A percentile compares a stretch with the other conserved stretches of the same genome.
phyloP scores from a whole-genome alignment of 768 basidiomycete genomes.

The Gelatoporia subvermispora region DNA sequence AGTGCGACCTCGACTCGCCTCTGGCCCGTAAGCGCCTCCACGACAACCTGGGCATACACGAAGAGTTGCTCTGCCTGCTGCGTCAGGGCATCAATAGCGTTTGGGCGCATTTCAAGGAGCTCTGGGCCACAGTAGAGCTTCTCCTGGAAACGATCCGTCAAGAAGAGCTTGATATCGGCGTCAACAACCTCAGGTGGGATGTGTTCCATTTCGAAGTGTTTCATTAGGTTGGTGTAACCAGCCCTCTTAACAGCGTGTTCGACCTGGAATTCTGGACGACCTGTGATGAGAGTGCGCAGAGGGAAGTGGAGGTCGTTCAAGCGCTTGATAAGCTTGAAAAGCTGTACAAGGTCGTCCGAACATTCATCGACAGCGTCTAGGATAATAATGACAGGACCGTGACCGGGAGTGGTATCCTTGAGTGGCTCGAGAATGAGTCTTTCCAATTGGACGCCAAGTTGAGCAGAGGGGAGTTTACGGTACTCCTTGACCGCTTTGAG shows the following conservation, averaged over 20 bases:
- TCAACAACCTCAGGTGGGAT: background rate
- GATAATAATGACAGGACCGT: conserved; percentile 21
- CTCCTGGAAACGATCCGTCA: background rate
- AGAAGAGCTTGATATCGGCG: background rate
- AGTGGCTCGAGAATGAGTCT: conserved; percentile 14
- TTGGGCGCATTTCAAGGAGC: background rate
- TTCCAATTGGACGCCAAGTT: background rate
- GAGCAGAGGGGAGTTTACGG: background rate
- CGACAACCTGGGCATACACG: conserved; percentile 1
- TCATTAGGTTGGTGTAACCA: background rate
- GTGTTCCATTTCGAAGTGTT: background rate
- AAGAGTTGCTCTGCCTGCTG: conserved; percentile 1
- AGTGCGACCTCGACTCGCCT: background rate
- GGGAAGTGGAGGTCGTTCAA: background rate
- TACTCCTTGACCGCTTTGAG: background rate
- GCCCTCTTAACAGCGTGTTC: background rate
- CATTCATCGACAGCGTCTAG: conserved; percentile 36
- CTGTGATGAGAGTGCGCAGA: background rate
- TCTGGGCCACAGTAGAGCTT: background rate
- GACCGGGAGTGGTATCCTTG: background rate
- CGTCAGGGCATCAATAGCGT: background rate
- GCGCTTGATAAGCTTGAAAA: background rate
- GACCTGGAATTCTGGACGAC: background rate
- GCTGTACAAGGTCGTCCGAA: background rate
- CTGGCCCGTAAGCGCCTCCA: background rate